Percentiles rank a stretch among this genome's conserved stretches.
These are phyloP conservation scores for Sporopachydermia cereana DNA, from an alignment of 1,139 yeast genomes.

Conservation along the genomic window DNA sequence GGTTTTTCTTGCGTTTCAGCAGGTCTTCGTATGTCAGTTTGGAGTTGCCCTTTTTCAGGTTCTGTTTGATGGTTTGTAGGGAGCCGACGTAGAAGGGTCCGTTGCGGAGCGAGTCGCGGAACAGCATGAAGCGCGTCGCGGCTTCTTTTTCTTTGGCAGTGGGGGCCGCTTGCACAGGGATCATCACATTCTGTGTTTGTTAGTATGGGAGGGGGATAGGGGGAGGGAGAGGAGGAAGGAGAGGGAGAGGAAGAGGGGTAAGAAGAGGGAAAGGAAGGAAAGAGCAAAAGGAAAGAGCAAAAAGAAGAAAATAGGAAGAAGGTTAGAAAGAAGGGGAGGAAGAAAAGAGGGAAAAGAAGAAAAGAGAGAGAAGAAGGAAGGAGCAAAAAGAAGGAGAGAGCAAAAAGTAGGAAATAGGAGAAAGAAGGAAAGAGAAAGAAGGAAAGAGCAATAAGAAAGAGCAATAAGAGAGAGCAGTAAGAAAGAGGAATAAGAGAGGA, in stretches of 20 bases:
- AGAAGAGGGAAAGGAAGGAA: not conserved
- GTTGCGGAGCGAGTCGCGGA: conserved; percentile 46
- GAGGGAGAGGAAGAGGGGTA: not conserved
- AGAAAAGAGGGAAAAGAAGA: too few species aligned
- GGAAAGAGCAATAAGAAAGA: too few species aligned
- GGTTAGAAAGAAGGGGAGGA: not conserved
- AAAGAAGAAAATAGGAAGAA: not conserved
- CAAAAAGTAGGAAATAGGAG: not conserved
- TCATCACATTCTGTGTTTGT: conserved; percentile 12
- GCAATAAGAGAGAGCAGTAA: too few species aligned
- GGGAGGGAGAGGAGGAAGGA: not conserved
- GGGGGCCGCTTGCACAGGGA: conserved; percentile 59
- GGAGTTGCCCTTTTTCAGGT: not conserved
- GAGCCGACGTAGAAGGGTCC: conserved; percentile 75
- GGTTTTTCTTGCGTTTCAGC: conserved; percentile 7
- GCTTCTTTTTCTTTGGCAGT: conserved; percentile 43
- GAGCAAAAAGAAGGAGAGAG: not conserved
- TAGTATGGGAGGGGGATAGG: not conserved
- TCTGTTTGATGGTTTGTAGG: conserved; percentile 1
- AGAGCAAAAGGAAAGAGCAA: too few species aligned
- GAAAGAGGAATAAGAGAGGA: too few species aligned
- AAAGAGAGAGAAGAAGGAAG: too few species aligned
- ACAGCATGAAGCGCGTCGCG: conserved; percentile 53
- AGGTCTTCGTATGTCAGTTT: conserved; percentile 1
- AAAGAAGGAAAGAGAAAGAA: not conserved